Percentiles rank a stretch among this genome's conserved stretches.
phyloP scores from a whole-genome alignment of 106 monocot species.

The Dendrobium officinale region DNA sequence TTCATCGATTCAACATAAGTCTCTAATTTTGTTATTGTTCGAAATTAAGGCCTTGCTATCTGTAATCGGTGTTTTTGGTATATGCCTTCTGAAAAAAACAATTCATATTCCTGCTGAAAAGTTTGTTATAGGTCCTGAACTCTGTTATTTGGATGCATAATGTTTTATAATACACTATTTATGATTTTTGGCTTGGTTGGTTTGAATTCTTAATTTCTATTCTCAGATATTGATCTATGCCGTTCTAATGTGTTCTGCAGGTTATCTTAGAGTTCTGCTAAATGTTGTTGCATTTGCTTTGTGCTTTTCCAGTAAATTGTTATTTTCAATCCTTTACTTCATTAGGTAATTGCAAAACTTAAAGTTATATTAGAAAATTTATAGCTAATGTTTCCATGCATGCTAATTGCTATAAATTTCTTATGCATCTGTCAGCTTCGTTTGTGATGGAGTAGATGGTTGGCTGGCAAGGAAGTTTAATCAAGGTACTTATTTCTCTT shows the following conservation, averaged over 20 bases:
- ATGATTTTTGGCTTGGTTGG: background rate
- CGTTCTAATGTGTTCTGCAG: conserved; percentile 1
- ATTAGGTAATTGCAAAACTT: conserved; percentile 37
- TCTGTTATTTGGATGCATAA: background rate
- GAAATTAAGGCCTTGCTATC: background rate
- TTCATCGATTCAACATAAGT: background rate
- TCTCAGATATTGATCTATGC: background rate
- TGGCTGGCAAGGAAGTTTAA: conserved; percentile 92
- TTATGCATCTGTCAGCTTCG: conserved; percentile 45
- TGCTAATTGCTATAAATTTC: background rate
- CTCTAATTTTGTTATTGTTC: background rate
- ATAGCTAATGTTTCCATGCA: background rate
- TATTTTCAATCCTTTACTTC: conserved; percentile 81
- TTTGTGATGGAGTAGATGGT: conserved; percentile 82
- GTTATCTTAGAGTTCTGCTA: conserved; percentile 22
- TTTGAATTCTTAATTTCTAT: background rate
- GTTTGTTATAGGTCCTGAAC: background rate
- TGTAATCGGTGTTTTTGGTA: background rate
- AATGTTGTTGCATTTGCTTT: conserved; percentile 55
- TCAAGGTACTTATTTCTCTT: conserved; percentile 51
- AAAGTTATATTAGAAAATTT: background rate
- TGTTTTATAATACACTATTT: background rate
- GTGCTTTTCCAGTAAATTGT: conserved; percentile 68
- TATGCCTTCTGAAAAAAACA: too few relatives aligned
- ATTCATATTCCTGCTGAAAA: background rate